Conservation (phyloP, 108 stramenopile genomes). For the Nitzschia sp. region DNA sequence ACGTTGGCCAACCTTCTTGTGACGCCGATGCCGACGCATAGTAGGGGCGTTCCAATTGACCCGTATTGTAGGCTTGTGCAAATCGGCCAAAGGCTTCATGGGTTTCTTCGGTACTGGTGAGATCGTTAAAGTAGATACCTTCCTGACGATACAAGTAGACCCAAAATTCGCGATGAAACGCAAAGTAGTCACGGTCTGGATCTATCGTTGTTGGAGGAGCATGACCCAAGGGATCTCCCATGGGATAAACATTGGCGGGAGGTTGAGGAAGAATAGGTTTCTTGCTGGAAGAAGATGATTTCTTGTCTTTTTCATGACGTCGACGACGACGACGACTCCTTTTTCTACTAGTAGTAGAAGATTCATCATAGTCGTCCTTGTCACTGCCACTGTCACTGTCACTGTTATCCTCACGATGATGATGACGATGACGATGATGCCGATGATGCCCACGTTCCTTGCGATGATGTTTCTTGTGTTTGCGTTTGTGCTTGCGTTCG, state of each 20-base stretch:
- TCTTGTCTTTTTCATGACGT: too few species aligned
- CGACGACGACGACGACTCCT: too few species aligned
- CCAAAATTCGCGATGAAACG: constrained; percentile 73
- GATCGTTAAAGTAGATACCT: constrained; percentile 71
- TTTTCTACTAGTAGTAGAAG: too few species aligned
- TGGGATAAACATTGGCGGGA: constrained; percentile 25
- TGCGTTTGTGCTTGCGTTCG: too few species aligned
- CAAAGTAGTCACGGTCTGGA: constrained; percentile 72
- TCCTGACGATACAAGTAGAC: constrained; percentile 72
- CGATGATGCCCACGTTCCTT: too few species aligned
- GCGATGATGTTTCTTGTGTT: too few species aligned
- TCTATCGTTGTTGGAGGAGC: constrained; percentile 48
- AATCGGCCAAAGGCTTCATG: constrained; percentile 63
- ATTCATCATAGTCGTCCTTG: too few species aligned
- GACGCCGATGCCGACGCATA: too few species aligned
- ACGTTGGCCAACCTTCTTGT: neutral
- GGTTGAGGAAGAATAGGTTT: neutral
- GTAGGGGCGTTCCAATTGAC: constrained; percentile 61
- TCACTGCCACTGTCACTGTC: too few species aligned
- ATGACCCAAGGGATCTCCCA: constrained; percentile 36
- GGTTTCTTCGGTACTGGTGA: constrained; percentile 53
- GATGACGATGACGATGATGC: too few species aligned
- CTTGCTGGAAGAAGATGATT: too few species aligned
- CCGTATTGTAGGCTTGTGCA: constrained; percentile 61
- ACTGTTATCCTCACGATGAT: too few species aligned